phyloP scores from a whole-genome alignment of 257 asterid genomes.

The Coffea canephora region DNA sequence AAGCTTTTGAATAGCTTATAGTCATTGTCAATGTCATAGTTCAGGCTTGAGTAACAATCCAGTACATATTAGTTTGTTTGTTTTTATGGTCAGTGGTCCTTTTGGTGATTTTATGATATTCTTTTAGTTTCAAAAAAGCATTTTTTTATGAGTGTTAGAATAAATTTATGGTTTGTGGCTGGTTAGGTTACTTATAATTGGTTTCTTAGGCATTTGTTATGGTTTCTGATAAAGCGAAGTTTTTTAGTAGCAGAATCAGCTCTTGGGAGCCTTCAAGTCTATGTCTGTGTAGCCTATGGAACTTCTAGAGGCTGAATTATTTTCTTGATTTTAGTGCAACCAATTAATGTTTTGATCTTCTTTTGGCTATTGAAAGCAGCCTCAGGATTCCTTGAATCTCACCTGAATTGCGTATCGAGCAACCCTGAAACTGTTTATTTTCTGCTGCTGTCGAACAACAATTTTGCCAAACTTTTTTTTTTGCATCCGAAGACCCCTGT shows the following conservation, averaged over 20 bases:
- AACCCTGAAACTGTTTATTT: too few species aligned
- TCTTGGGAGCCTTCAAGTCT: not conserved
- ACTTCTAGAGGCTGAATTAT: not conserved
- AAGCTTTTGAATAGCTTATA: not conserved
- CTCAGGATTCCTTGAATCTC: too few species aligned
- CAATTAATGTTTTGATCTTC: too few species aligned
- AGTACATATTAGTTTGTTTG: not conserved
- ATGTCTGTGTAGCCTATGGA: not conserved
- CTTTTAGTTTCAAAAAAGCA: not conserved
- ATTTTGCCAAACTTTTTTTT: too few species aligned
- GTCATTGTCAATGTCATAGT: not conserved
- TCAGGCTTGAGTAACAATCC: not conserved
- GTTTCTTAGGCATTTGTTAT: not conserved
- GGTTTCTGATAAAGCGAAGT: not conserved
- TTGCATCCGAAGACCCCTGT: too few species aligned
- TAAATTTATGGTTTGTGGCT: not conserved
- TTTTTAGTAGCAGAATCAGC: not conserved
- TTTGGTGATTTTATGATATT: not conserved
- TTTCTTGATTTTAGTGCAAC: not conserved
- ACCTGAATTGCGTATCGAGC: too few species aligned
- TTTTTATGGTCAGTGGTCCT: not conserved
- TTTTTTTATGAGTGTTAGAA: not conserved
- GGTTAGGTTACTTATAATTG: not conserved
- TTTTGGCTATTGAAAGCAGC: too few species aligned
- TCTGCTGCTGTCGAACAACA: too few species aligned